Conservation (phyloP, 2,329 filamentous ascomycete genomes). For the Colletotrichum tofieldiae region DNA sequence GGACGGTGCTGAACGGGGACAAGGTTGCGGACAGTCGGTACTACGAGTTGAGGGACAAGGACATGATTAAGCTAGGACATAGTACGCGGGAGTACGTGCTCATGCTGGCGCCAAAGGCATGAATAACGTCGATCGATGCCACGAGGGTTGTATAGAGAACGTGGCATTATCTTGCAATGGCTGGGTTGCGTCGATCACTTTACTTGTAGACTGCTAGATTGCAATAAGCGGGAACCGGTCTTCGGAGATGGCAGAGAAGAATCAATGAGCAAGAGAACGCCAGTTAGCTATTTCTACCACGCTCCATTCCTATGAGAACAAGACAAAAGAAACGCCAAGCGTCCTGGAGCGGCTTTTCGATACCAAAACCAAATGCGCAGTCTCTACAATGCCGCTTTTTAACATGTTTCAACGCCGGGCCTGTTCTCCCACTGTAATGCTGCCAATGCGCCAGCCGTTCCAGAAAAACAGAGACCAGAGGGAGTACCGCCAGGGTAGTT, state of each 20-base stretch:
- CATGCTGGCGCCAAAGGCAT: constrained; percentile 78
- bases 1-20: constrained; percentile 86
- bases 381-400: not conserved
- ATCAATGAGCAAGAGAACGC: not conserved
- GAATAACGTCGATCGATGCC: not conserved
- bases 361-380: not conserved
- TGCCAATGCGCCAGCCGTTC: not conserved
- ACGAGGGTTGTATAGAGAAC: not conserved
- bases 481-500: not conserved
- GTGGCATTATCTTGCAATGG: no score
- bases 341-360: not conserved
- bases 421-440: not conserved
- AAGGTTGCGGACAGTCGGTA: constrained; percentile 83
- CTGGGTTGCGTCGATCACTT: no score
- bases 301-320: not conserved
- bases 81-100: constrained; percentile 96
- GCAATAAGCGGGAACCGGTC: not conserved
- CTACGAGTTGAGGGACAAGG: constrained; percentile 88
- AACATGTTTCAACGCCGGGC: not conserved
- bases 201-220: not conserved
- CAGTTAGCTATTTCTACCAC: not conserved
- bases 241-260: not conserved
- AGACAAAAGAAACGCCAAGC: constrained; percentile 7
- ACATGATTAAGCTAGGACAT: constrained; percentile 89
- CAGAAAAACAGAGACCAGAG: not conserved